phyloP scores from a whole-genome alignment of 495 filamentous ascomycete species.

The Stereocaulon alpinum region DNA sequence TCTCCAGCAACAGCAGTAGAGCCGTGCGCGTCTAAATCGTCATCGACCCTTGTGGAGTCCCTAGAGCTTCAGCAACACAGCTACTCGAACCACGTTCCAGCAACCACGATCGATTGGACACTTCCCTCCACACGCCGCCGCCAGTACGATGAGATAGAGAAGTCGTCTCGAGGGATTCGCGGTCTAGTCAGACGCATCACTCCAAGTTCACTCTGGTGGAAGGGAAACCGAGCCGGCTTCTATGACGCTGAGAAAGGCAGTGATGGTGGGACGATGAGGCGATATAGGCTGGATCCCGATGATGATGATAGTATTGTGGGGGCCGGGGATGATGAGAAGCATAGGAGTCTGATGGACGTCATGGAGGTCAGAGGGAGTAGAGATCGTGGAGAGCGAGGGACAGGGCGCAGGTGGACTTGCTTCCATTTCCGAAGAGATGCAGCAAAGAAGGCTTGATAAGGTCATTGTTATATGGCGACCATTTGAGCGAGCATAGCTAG shows the following conservation, averaged over 20 bases:
- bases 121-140: slow-evolving; percentile 36
- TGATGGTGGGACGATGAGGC: slow-evolving; percentile 38
- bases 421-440: neutral
- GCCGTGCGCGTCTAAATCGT: neutral
- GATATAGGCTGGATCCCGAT: slow-evolving; percentile 41
- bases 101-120: slow-evolving; percentile 43
- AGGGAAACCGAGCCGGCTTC: slow-evolving; percentile 29
- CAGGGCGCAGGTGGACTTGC: neutral
- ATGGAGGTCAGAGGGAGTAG: neutral
- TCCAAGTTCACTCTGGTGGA: slow-evolving; percentile 33
- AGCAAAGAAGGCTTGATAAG: neutral
- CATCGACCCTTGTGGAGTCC: neutral
- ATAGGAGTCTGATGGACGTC: too few relatives aligned
- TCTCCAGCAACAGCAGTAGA: neutral
- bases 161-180: slow-evolving; percentile 35
- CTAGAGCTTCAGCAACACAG: neutral
- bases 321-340: neutral
- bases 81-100: slow-evolving; percentile 20
- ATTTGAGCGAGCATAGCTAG: neutral
- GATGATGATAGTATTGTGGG: slow-evolving; percentile 23
- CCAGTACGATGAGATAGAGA: slow-evolving; percentile 43
- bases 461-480: neutral
- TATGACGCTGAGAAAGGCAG: slow-evolving; percentile 28
- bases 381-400: neutral
- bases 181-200: slow-evolving; percentile 37